Percentiles rank a stretch among this genome's conserved stretches.
These are phyloP conservation scores for Linnemannia elongata DNA, from an alignment of 192 early-diverging fungal species.

Conservation along the genomic window DNA sequence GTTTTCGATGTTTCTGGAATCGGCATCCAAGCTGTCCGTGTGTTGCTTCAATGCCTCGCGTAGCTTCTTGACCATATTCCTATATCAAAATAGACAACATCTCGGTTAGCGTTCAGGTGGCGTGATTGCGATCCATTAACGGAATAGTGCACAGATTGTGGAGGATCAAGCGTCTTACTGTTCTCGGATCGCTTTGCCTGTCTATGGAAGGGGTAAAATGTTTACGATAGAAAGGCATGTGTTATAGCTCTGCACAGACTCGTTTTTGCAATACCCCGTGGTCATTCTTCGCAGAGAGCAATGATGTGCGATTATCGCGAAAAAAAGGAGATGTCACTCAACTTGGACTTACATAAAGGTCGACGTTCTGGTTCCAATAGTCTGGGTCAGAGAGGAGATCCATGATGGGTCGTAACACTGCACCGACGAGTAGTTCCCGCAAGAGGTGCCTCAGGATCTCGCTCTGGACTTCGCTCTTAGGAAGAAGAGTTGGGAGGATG, in stretches of 20 bases:
- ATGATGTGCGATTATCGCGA: neutral
- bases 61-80: slow-evolving; percentile 79
- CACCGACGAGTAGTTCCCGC: slow-evolving; percentile 80
- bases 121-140: slow-evolving; percentile 3
- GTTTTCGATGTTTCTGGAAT: slow-evolving; percentile 9
- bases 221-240: neutral
- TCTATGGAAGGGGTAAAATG: slow-evolving; percentile 31
- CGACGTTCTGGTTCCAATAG: slow-evolving; percentile 89
- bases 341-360: slow-evolving; percentile 65
- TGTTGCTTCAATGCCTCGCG: slow-evolving; percentile 78
- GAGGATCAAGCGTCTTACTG: slow-evolving; percentile 58
- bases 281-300: neutral
- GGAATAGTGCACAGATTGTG: neutral
- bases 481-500: slow-evolving; percentile 75
- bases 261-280: neutral
- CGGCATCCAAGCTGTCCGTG: slow-evolving; percentile 60
- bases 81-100: slow-evolving; percentile 9
- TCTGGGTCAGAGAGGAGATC: slow-evolving; percentile 84
- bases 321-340: neutral
- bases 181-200: slow-evolving; percentile 63
- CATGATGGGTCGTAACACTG: slow-evolving; percentile 78
- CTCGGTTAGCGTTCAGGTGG: neutral
- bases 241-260: slow-evolving; percentile 5
- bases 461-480: slow-evolving; percentile 69
- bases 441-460: slow-evolving; percentile 72